Base-by-base conservation (phyloP, 2,329 filamentous ascomycete genomes). In the Lachnellula hyalina region DNA sequence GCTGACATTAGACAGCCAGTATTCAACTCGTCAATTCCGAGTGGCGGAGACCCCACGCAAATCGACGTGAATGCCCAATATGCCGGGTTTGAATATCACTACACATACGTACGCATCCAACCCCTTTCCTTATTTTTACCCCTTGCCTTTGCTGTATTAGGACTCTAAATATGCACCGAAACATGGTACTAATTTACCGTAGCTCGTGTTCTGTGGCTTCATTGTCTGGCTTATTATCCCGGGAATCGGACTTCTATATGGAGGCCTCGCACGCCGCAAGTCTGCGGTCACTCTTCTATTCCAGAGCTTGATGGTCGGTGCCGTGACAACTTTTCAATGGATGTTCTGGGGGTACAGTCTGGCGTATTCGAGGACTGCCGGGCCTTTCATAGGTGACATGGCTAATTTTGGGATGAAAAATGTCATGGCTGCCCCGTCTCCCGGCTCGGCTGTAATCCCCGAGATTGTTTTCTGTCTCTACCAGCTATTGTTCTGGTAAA, bases 381-480 rank as follows among this genome's bases (percentile, higher is more conserved):
- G 77, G 8, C 74, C 80, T 1, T 87, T 85, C 69, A 86, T 87
- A 60, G 83, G 84, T 17, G 76, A 83, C 61, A 66, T 87, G 51
- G 74, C 74, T 50, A 81, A 84, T 63, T 85, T 86, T 51, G 83
- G 82, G 6, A 65, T 86, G 68, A 83, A 74, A 64, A 76, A 84
- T 63, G 81, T 85, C 35, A 72, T 80, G 63, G 79, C 78, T 12
- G 82, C 82, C 5, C 84, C 84, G 0, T 83, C 79, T 2, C 78
- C 80, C 4, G 81, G 82, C 8, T 81, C 76, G 17, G 69, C 74
- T 2, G 70, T 78, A 9, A 73, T 86, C 38, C 83, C 84, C 0
- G 83, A 87, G 59, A 83, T 87, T 57, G 78, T 85, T 11, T 86
- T 86, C 69, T 84, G 81, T 63, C 72, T 85, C 38, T 87, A 86